These are phyloP conservation scores for Suhomyces maxii DNA, from an alignment of 1,139 yeast species.

Conservation along the genomic window DNA sequence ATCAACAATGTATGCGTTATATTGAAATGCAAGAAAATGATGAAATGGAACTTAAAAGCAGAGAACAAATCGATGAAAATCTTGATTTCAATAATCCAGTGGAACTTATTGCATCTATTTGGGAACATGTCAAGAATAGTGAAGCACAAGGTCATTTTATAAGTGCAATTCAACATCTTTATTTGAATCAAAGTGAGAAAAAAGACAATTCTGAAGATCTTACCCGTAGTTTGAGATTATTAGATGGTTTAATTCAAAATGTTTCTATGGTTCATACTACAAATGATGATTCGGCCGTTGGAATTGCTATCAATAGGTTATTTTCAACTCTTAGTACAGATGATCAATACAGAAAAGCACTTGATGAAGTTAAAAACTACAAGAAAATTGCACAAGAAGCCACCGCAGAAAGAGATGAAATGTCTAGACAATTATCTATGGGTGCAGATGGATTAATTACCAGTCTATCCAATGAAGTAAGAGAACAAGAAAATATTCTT, in stretches of 20 bases:
- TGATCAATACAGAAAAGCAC: slow-evolving; percentile 81
- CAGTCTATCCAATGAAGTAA: slow-evolving; percentile 65
- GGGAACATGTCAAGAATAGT: slow-evolving; percentile 71
- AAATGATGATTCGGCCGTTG: slow-evolving; percentile 74
- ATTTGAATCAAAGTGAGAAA: slow-evolving; percentile 67
- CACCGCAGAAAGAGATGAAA: slow-evolving; percentile 79
- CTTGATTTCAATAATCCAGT: slow-evolving; percentile 75
- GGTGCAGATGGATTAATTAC: slow-evolving; percentile 86
- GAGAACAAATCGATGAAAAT: slow-evolving; percentile 60
- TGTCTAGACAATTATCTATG: slow-evolving; percentile 68
- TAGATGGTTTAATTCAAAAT: slow-evolving; percentile 82
- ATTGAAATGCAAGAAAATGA: slow-evolving; percentile 70
- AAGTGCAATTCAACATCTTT: slow-evolving; percentile 82
- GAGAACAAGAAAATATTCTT: slow-evolving; percentile 71
- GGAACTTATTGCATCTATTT: slow-evolving; percentile 64
- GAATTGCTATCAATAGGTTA: slow-evolving; percentile 78
- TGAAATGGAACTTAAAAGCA: slow-evolving; percentile 60
- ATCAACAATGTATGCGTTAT: slow-evolving; percentile 66
- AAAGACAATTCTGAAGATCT: slow-evolving; percentile 49
- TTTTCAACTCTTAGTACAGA: slow-evolving; percentile 83
- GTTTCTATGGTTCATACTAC: slow-evolving; percentile 64
- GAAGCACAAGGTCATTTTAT: slow-evolving; percentile 71
- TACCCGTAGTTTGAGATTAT: slow-evolving; percentile 68
- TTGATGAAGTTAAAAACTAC: slow-evolving; percentile 67
- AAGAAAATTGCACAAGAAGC: slow-evolving; percentile 75